phyloP scores from a whole-genome alignment of 768 basidiomycete species.

The Rhodotorula toruloides region DNA sequence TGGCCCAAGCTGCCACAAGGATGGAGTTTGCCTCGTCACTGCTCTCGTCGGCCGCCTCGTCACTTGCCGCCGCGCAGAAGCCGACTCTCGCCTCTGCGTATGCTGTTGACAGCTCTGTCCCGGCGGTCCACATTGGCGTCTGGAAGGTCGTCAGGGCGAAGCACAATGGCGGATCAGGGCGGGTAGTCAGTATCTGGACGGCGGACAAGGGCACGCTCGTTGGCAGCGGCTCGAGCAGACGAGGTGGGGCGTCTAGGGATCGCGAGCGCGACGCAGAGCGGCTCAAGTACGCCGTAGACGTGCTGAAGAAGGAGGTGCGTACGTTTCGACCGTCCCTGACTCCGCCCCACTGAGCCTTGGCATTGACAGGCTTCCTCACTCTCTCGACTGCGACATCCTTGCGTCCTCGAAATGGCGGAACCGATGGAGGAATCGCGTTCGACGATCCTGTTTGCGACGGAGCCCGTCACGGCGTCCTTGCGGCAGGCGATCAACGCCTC shows the following conservation, averaged over 20 bases:
- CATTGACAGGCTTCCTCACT: conserved; percentile 67
- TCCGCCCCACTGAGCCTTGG: neutral
- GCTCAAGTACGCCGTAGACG: conserved; percentile 71
- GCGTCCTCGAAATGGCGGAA: conserved; percentile 94
- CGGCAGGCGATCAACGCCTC: conserved; percentile 68
- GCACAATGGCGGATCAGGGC: conserved; percentile 90
- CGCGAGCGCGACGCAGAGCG: conserved; percentile 46
- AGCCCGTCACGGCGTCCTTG: conserved; percentile 76
- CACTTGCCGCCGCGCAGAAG: conserved; percentile 10
- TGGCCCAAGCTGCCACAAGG: too few species aligned
- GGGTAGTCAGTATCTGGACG: conserved; percentile 84
- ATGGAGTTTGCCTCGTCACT: conserved; percentile 31
- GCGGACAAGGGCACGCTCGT: conserved; percentile 77
- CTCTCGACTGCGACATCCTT: conserved; percentile 82
- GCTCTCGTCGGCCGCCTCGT: conserved; percentile 16
- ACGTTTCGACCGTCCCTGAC: neutral
- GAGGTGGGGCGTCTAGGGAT: conserved; percentile 50
- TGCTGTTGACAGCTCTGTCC: neutral
- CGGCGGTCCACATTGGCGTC: conserved; percentile 52
- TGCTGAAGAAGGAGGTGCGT: conserved; percentile 82
- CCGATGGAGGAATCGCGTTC: conserved; percentile 87
- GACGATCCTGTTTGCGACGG: conserved; percentile 88
- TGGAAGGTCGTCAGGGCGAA: conserved; percentile 83
- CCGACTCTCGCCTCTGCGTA: conserved; percentile 18
- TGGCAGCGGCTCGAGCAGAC: conserved; percentile 53